Evolutionary conservation across 345 rosid species (phyloP).

Genomic region (Euphorbia peplus): DNA sequence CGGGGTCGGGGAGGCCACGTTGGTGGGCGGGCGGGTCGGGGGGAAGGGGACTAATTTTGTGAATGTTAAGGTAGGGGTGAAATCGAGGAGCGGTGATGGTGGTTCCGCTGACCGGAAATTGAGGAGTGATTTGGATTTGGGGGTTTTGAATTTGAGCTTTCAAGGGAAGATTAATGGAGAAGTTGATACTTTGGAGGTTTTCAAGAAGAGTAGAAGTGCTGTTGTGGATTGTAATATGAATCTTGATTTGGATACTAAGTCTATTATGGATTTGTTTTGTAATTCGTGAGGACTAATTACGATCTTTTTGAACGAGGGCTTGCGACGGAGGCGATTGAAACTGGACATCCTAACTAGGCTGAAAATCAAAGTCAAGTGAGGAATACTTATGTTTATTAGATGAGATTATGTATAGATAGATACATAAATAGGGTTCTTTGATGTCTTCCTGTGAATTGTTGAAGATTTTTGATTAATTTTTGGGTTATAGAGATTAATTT

Average conservation of each 20-base stretch:
- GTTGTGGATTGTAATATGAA: conserved; percentile 41
- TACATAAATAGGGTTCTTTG: too few relatives aligned
- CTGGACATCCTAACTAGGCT: too few relatives aligned
- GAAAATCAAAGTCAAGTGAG: too few relatives aligned
- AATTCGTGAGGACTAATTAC: not conserved
- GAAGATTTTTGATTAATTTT: too few relatives aligned
- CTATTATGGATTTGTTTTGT: conserved; percentile 31
- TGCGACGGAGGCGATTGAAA: too few relatives aligned
- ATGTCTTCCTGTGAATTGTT: too few relatives aligned
- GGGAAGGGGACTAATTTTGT: conserved; percentile 37
- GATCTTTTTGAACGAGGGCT: too few relatives aligned
- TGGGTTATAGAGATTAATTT: too few relatives aligned
- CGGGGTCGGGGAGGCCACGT: conserved; percentile 34
- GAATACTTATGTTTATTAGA: too few relatives aligned
- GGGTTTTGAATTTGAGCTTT: conserved; percentile 40
- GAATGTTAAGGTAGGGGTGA: conserved; percentile 32
- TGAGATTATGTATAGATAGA: too few relatives aligned
- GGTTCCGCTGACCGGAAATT: conserved; percentile 18
- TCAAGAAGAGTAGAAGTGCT: conserved; percentile 33
- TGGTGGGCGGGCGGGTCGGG: conserved; percentile 28
- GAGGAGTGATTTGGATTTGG: conserved; percentile 34
- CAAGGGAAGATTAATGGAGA: conserved; percentile 41
- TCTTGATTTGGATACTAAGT: conserved; percentile 24
- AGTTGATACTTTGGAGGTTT: conserved; percentile 24
- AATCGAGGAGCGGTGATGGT: conserved; percentile 24